Base-by-base conservation (phyloP, 176 grass and related monocot genomes). In the Canna indica region DNA sequence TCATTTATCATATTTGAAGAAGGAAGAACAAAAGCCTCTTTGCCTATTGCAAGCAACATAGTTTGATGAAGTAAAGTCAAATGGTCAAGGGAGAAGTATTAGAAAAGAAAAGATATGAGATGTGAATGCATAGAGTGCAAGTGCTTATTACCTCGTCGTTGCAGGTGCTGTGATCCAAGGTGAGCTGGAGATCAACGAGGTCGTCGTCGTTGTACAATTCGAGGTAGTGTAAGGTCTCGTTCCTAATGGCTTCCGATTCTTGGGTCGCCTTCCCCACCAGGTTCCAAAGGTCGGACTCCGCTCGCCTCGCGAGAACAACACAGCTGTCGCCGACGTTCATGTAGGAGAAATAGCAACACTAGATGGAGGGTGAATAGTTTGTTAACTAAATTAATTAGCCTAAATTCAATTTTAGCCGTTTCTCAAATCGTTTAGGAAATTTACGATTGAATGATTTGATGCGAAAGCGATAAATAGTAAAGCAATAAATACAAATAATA, bases 311-410 rank as follows among this genome's bases (percentile, higher is more conserved):
- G 59, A 99, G 78, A 46, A 99, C 82, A 0, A 82, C 94, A 20
- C 86, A 84, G 63, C 89, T 93, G 76, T 99, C 86, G 1, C 94
- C 94, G 39, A 93, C 88, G 64, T 93, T 99, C 94, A 99, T 93
- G 53, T 89, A 99, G 0, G 94, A 99, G n/a, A n/a, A n/a, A n/a
- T n/a, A n/a, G n/a, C n/a, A n/a, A n/a, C n/a, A n/a, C n/a, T n/a
- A n/a, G n/a, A n/a, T n/a, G n/a, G n/a, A n/a, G n/a, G n/a, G n/a
- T n/a, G n/a, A n/a, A n/a, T n/a, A n/a, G n/a, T n/a, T n/a, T n/a
- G n/a, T n/a, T n/a, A n/a, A n/a, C n/a, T n/a, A n/a, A n/a, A n/a
- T n/a, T n/a, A n/a, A n/a, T n/a, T n/a, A n/a, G n/a, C n/a, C n/a
- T n/a, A n/a, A n/a, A n/a, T n/a, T n/a, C n/a, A n/a, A n/a, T n/a